Percentiles rank a stretch among this genome's conserved stretches.
Conservation (phyloP, 257 asterid species). For the Jasminum sambac region DNA sequence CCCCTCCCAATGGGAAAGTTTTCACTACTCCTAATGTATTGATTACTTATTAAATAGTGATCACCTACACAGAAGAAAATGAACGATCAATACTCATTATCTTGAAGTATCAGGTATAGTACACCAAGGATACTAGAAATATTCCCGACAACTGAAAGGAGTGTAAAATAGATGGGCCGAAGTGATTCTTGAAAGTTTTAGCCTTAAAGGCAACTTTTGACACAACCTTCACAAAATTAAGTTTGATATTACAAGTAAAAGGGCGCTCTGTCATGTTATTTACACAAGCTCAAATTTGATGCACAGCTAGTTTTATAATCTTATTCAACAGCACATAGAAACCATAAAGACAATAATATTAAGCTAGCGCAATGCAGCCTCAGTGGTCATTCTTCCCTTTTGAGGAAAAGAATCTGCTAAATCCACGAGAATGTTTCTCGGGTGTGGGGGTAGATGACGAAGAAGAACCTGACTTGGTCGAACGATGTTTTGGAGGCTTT, state of each 20-base stretch:
- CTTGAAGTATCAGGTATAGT: too few species aligned
- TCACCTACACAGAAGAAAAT: too few species aligned
- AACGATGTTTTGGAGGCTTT: constrained; percentile 48
- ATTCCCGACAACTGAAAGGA: too few species aligned
- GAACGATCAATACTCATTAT: too few species aligned
- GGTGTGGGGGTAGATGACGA: constrained; percentile 65
- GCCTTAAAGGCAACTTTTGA: neutral
- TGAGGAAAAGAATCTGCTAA: constrained; percentile 83
- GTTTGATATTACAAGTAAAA: constrained; percentile 27
- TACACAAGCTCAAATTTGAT: constrained; percentile 34
- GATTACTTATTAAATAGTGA: too few species aligned
- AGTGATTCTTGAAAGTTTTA: too few species aligned
- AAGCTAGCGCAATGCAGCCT: constrained; percentile 23
- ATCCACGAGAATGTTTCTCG: constrained; percentile 73
- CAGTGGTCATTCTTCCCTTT: constrained; percentile 54
- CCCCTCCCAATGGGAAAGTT: too few species aligned
- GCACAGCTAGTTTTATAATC: constrained; percentile 31
- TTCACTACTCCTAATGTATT: too few species aligned
- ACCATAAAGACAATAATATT: constrained; percentile 3
- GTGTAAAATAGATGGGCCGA: too few species aligned
- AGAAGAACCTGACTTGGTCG: constrained; percentile 66
- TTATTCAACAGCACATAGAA: constrained; percentile 16
- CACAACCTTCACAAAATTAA: constrained; percentile 26
- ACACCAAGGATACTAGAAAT: too few species aligned
- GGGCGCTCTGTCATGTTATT: constrained; percentile 32